These are phyloP conservation scores for Torrubiella hemipterigena DNA, from an alignment of 2,329 filamentous ascomycete species.

Conservation along the genomic window DNA sequence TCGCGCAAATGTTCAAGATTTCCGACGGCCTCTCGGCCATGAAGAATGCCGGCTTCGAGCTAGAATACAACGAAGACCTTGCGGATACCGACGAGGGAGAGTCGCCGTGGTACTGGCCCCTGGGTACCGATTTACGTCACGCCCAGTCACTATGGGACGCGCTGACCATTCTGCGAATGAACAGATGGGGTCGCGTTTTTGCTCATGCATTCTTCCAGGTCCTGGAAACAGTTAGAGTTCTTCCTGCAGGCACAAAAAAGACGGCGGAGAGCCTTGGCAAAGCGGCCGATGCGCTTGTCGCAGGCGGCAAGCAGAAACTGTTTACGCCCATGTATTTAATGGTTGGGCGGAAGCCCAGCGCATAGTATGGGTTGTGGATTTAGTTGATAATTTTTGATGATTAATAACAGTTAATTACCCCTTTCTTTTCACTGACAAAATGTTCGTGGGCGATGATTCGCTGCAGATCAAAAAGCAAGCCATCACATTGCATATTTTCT, in stretches of 20 bases:
- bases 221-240: slow-evolving; percentile 58
- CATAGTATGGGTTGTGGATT: no score
- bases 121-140: slow-evolving; percentile 69
- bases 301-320: slow-evolving; percentile 69
- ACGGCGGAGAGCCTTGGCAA: slow-evolving; percentile 70
- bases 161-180: slow-evolving; percentile 73
- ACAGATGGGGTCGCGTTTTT: slow-evolving; percentile 57
- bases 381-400: no score
- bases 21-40: slow-evolving; percentile 69
- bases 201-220: slow-evolving; percentile 62
- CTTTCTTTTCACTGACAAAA: no score
- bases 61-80: slow-evolving; percentile 46
- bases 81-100: slow-evolving; percentile 31
- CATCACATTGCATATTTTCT: no score
- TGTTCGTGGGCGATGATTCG: no score
- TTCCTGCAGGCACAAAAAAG: slow-evolving; percentile 72
- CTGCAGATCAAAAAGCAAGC: no score
- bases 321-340: slow-evolving; percentile 97
- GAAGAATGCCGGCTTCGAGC: slow-evolving; percentile 69
- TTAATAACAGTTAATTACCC: no score
- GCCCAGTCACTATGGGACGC: slow-evolving; percentile 62
- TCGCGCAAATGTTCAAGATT: slow-evolving; percentile 86
- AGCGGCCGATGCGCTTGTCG: slow-evolving; percentile 70
- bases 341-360: slow-evolving; percentile 65
- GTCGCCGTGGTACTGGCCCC: slow-evolving; percentile 82